Base-by-base conservation (phyloP, 129 eudicot species). In the Pulicaria dysenterica region DNA sequence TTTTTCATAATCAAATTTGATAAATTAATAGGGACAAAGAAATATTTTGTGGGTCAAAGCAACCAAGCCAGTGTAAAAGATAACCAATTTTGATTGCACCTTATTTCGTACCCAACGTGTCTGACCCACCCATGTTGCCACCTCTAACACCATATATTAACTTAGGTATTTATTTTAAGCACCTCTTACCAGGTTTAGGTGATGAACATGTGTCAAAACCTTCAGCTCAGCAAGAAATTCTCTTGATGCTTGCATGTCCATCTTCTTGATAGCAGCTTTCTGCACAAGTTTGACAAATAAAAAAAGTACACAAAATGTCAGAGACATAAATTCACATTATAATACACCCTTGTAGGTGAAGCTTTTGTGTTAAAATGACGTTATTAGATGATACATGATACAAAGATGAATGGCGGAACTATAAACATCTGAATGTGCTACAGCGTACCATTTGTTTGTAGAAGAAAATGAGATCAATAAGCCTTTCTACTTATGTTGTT, bases 201-300 rank as follows among this genome's bases (percentile, higher is more conserved):
- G 98, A 85, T 93, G 98, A 82, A 93, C 98, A 80, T 81, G 89
- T 4, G 98, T 93, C 72, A 93, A 81, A 67, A 93, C 98, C 67
- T 87, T 85, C 73, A 93, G 56, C 76, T 93, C 98, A 38, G 98
- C 92, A 70, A 89, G 85, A 79, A 93, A 93, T 62, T 87, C 95
- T 80, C 77, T 87, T 15, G 95, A 77, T 37, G 98, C 98, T 82
- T 93, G 92, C 96, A 93, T 93, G 77, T 82, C 96, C 98, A 93
- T 89, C 87, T 93, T 89, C 86, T 89, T 89, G 42, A 93, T 84
- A 36, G 98, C 98, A 57, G 98, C 98, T 89, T 83, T 93, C 96
- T 89, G 87, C 83, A 80, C 6, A 72, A 71, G 56, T 41, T 47
- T 16, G 6, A 17, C 37, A 51, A 75, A 38, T 69, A 57, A 15